A percentile compares a stretch with the other conserved stretches of the same genome.
These are phyloP conservation scores for Saxophila tyrrhenica DNA, from an alignment of 495 filamentous ascomycete genomes.

Conservation along the genomic window DNA sequence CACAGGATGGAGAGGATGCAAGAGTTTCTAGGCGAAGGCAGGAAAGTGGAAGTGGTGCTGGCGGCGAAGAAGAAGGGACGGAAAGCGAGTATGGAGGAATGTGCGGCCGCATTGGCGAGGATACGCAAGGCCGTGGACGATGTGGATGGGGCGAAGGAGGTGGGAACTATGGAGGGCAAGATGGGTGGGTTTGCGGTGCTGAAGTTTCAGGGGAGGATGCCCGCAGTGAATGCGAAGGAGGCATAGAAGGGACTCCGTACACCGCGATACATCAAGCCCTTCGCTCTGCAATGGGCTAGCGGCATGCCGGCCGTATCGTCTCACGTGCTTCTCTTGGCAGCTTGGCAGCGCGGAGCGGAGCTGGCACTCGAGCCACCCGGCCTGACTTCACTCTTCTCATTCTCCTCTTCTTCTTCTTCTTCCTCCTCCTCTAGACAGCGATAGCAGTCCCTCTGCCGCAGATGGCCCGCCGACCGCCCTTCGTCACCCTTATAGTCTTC, in stretches of 20 bases:
- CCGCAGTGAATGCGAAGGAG: not conserved
- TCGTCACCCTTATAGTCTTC: too few species aligned
- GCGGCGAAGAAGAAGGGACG: constrained; percentile 27
- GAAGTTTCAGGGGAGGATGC: constrained; percentile 22
- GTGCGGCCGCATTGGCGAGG: constrained; percentile 19
- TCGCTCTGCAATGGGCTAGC: too few species aligned
- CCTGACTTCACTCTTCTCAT: too few species aligned
- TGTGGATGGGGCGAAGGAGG: constrained; percentile 20
- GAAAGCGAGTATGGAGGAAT: constrained; percentile 24
- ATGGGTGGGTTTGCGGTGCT: constrained; percentile 24
- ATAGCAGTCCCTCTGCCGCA: too few species aligned
- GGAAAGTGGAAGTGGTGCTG: constrained; percentile 28
- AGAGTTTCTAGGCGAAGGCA: constrained; percentile 28
- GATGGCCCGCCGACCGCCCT: too few species aligned
- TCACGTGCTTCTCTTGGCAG: too few species aligned
- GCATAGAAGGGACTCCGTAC: constrained; percentile 1
- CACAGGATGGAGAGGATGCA: constrained; percentile 24
- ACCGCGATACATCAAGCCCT: too few species aligned
- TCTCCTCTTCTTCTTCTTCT: too few species aligned
- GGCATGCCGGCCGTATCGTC: too few species aligned
- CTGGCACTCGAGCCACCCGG: too few species aligned
- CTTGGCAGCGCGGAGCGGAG: too few species aligned
- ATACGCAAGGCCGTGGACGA: constrained; percentile 16
- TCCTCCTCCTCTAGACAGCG: too few species aligned
- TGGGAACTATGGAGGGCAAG: constrained; percentile 23